Conservation (phyloP, 2,329 filamentous ascomycete species). For the Stagonosporopsis vannaccii region DNA sequence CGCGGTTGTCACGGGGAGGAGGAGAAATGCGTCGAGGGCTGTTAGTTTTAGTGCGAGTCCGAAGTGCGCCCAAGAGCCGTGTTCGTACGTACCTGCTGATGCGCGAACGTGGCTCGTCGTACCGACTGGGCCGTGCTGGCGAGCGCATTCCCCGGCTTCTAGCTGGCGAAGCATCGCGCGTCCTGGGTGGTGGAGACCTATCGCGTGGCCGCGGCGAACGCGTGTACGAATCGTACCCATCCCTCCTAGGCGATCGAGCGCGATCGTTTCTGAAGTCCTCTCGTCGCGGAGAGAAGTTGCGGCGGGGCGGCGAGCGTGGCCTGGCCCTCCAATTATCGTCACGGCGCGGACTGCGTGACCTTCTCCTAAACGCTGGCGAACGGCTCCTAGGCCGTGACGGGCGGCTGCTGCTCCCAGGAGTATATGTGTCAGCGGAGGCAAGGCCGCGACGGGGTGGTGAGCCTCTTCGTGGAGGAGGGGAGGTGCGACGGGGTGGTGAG, state of each 20-base stretch:
- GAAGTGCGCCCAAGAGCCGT: neutral
- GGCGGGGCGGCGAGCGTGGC: conserved; percentile 58
- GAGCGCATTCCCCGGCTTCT: conserved; percentile 56
- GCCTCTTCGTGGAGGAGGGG: conserved; percentile 31
- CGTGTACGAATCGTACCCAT: conserved; percentile 49
- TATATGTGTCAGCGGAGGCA: conserved; percentile 52
- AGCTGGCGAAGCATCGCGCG: conserved; percentile 56
- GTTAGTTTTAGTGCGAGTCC: conserved; percentile 15
- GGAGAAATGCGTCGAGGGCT: conserved; percentile 53
- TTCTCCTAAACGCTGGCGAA: conserved; percentile 48
- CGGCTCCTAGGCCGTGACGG: conserved; percentile 48
- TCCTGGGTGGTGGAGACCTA: conserved; percentile 53
- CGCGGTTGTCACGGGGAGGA: conserved; percentile 53
- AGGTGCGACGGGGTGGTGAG: conserved; percentile 32
- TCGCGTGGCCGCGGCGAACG: conserved; percentile 53
- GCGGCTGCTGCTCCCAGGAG: conserved; percentile 42
- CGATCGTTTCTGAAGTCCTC: conserved; percentile 49
- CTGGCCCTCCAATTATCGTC: conserved; percentile 54
- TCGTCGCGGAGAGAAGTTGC: conserved; percentile 50
- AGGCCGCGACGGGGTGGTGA: conserved; percentile 44
- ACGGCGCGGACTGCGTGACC: conserved; percentile 51
- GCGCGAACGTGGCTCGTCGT: conserved; percentile 56
- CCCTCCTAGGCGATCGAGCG: conserved; percentile 51
- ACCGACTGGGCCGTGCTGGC: conserved; percentile 50
- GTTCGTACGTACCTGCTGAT: conserved; percentile 43